Percentiles rank a stretch among this genome's conserved stretches.
Evolutionary conservation across 306 rosid genomes (phyloP).

Genomic region (Trifolium dubium): DNA sequence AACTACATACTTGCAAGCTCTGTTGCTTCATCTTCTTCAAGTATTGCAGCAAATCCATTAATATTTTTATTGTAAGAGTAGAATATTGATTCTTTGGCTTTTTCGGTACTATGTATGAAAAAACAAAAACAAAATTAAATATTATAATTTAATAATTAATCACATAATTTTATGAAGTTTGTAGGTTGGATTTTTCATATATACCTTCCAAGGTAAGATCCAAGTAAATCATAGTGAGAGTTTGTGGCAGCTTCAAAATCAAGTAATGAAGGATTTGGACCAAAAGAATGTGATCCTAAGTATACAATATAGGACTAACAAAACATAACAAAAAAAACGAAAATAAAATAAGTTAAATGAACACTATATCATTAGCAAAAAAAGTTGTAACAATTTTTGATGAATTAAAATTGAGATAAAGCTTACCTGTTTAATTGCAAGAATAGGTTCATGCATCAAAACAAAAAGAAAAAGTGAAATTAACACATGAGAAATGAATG

Average conservation of each 20-base stretch:
- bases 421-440: slow-evolving; percentile 56
- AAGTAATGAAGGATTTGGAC: slow-evolving; percentile 12
- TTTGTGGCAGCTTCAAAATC: slow-evolving; percentile 43
- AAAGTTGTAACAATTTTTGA: not conserved
- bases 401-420: not conserved
- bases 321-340: not conserved
- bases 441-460: slow-evolving; percentile 39
- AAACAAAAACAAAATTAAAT: not conserved
- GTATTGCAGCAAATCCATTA: slow-evolving; percentile 84
- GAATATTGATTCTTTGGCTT: slow-evolving; percentile 59
- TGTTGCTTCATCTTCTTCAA: slow-evolving; percentile 60
- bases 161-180: not conserved
- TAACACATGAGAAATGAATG: slow-evolving; percentile 31
- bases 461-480: slow-evolving; percentile 41
- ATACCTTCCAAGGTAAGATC: slow-evolving; percentile 65
- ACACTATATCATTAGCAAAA: not conserved
- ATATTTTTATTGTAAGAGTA: slow-evolving; percentile 66
- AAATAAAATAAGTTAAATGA: not conserved
- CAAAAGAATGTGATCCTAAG: slow-evolving; percentile 60
- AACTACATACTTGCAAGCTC: slow-evolving; percentile 52
- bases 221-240: slow-evolving; percentile 62
- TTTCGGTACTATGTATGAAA: slow-evolving; percentile 45
- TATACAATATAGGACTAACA: slow-evolving; percentile 72
- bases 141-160: not conserved
- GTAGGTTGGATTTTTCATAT: not conserved